These are phyloP conservation scores for Lachnellula subtilissima DNA, from an alignment of 2,329 filamentous ascomycete genomes.

Conservation along the genomic window DNA sequence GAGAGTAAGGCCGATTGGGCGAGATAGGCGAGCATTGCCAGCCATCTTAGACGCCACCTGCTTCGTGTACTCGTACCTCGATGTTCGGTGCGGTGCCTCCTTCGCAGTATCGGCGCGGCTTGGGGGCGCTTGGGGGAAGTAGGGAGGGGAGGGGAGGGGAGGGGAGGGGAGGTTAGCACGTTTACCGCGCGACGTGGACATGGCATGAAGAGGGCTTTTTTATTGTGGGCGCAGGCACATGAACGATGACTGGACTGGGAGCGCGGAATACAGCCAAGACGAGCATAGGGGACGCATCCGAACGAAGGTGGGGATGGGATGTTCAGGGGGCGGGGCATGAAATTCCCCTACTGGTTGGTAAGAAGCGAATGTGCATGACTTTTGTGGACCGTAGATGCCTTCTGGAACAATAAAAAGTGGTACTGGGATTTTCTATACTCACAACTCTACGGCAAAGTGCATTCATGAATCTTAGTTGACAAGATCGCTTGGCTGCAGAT, in stretches of 20 bases:
- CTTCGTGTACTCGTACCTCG: not conserved
- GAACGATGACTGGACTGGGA: not conserved
- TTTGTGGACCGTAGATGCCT: no score
- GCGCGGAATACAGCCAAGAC: not conserved
- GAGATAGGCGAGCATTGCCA: slow-evolving; percentile 10
- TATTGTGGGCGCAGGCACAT: not conserved
- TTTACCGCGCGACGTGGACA: not conserved
- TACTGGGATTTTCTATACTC: no score
- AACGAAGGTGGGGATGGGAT: not conserved
- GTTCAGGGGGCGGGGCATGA: not conserved
- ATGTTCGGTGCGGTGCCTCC: no score
- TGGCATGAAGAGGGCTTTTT: not conserved
- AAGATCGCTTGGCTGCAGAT: no score
- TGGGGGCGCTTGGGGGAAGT: not conserved
- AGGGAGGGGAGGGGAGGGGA: no score
- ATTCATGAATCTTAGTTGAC: no score
- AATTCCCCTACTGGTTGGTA: not conserved
- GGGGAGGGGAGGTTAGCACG: no score
- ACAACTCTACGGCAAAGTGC: no score
- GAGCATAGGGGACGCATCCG: not conserved
- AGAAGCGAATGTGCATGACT: not conserved
- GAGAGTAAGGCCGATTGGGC: slow-evolving; percentile 14
- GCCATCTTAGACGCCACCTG: slow-evolving; percentile 8
- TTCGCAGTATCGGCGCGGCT: not conserved
- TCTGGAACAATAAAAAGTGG: no score